phyloP scores from a whole-genome alignment of 495 filamentous ascomycete genomes.

The Tetracladium marchalianum region DNA sequence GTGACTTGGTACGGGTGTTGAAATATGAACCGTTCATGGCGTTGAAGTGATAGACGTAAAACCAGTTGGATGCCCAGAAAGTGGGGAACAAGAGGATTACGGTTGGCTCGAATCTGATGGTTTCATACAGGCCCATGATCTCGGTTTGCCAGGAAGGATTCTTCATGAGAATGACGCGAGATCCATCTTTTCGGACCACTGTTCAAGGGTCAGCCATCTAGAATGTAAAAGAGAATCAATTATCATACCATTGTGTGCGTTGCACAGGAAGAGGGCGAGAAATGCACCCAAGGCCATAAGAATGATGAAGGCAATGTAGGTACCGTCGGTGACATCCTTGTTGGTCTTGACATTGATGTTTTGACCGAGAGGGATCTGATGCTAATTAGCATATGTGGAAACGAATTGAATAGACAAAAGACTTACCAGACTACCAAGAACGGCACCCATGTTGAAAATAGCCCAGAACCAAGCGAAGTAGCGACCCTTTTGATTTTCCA shows the following conservation, averaged over 20 bases:
- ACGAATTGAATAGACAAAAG: neutral
- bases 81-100: constrained; percentile 81
- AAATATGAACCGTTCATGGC: constrained; percentile 62
- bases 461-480: constrained; percentile 91
- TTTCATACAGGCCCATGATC: constrained; percentile 67
- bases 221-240: too few relatives aligned
- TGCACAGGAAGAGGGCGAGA: constrained; percentile 61
- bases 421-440: constrained; percentile 73
- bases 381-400: neutral
- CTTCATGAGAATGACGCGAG: constrained; percentile 77
- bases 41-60: constrained; percentile 59
- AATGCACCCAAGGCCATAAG: constrained; percentile 70
- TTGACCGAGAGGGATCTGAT: constrained; percentile 64
- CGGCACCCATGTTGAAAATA: constrained; percentile 90
- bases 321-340: constrained; percentile 65
- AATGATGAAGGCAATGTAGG: constrained; percentile 84
- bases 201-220: constrained; percentile 27
- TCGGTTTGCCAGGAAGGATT: constrained; percentile 76
- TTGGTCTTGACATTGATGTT: constrained; percentile 56
- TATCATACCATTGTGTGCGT: constrained; percentile 36
- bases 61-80: constrained; percentile 74
- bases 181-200: constrained; percentile 70
- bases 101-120: constrained; percentile 60
- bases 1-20: constrained; percentile 68
- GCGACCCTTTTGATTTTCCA: constrained; percentile 70